Evolutionary conservation across 352 stramenopile genomes (phyloP).

Genomic region (Elongisporangium undulatum): DNA sequence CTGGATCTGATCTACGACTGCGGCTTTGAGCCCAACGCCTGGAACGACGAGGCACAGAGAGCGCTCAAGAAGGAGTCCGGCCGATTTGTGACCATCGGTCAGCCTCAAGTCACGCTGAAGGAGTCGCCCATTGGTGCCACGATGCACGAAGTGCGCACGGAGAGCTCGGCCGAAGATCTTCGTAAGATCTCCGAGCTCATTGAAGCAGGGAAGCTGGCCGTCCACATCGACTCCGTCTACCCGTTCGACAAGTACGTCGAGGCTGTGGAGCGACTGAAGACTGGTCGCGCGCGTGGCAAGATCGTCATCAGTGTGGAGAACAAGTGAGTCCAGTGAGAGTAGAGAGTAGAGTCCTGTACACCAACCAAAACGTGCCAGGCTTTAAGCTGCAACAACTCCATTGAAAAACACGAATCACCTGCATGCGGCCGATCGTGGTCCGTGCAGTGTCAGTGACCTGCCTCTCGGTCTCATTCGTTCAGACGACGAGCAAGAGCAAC

Average conservation of each 20-base stretch:
- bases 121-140: slow-evolving; percentile 44
- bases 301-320: too few species aligned
- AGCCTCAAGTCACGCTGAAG: slow-evolving; percentile 19
- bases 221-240: slow-evolving; percentile 9
- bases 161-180: slow-evolving; percentile 15
- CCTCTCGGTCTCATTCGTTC: too few species aligned
- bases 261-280: slow-evolving; percentile 26
- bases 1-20: slow-evolving; percentile 31
- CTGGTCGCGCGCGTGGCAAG: slow-evolving; percentile 28
- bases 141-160: slow-evolving; percentile 15
- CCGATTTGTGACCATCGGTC: slow-evolving; percentile 23
- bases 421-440: too few species aligned
- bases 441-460: too few species aligned
- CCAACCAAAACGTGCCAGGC: too few species aligned
- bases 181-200: slow-evolving; percentile 29
- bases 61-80: slow-evolving; percentile 19
- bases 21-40: slow-evolving; percentile 18
- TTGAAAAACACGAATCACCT: too few species aligned
- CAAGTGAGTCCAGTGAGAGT: too few species aligned
- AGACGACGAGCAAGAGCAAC: too few species aligned
- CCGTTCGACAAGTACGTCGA: slow-evolving; percentile 19
- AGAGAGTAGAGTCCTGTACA: too few species aligned
- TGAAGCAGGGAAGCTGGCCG: slow-evolving; percentile 17
- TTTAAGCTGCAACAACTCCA: too few species aligned
- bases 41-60: slow-evolving; percentile 24